Percentiles rank a stretch among this genome's conserved stretches.
Conservation (phyloP, 306 rosid species). For the Cicer arietinum region DNA sequence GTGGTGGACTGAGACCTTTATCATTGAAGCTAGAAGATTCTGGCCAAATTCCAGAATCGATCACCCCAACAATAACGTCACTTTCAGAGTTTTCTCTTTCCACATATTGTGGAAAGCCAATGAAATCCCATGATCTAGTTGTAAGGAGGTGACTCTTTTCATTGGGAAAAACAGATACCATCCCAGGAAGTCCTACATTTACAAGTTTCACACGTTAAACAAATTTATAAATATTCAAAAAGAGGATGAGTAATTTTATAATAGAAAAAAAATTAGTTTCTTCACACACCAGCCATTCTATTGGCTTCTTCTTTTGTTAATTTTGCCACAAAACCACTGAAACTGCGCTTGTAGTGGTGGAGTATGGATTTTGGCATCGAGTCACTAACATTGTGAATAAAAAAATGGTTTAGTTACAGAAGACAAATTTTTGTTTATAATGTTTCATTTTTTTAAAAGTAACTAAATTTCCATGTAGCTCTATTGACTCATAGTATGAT, state of each 20-base stretch:
- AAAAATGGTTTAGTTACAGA: not conserved
- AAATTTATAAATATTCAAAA: not conserved
- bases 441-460: too few relatives aligned
- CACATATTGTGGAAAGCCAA: constrained; percentile 51
- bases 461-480: too few relatives aligned
- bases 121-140: constrained; percentile 67
- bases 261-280: not conserved
- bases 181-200: constrained; percentile 49
- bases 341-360: constrained; percentile 52
- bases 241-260: not conserved
- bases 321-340: constrained; percentile 53
- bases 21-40: constrained; percentile 58
- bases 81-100: constrained; percentile 42
- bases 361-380: constrained; percentile 38
- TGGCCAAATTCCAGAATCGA: constrained; percentile 63
- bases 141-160: constrained; percentile 46
- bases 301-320: constrained; percentile 51
- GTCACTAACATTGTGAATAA: not conserved
- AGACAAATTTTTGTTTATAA: not conserved
- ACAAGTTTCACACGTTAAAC: not conserved
- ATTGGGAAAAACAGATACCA: constrained; percentile 61
- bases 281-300: constrained; percentile 42
- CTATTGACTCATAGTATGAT: too few relatives aligned
- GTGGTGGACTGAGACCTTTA: constrained; percentile 55
- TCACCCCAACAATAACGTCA: constrained; percentile 52